Evolutionary conservation across 1,284 basidiomycete genomes (phyloP), one percentile per base, ranked within the genome.

Genomic region (Tilletia horrida): DNA sequence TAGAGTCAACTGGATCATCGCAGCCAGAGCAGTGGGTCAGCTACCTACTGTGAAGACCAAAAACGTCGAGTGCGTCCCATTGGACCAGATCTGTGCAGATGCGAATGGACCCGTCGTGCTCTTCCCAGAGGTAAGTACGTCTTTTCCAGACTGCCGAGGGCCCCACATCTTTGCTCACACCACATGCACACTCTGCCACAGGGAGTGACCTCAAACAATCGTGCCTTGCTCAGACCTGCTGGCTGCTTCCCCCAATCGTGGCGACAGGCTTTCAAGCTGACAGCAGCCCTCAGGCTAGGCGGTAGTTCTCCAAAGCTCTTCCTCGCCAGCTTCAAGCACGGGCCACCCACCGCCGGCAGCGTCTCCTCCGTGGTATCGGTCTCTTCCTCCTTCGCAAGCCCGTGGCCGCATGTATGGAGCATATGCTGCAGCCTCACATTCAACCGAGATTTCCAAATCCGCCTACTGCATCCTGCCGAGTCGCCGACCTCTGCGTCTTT

Each of bases 41-140:
- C 13, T 31, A 27, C 55, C 55, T 35, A 27, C 27, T 52, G 47
- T 63, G 7, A 64, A 66, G 0, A 57, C 69, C 40, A 55, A 65
- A 35, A 43, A 48, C n/a, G 62, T 71, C 1, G 16, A 44, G 1
- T 72, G 72, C 0, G 69, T 74, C 42, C 70, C 67, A 0, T 55
- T 80, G 2, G 66, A 71, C 0, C 27, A 57, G 2, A 66, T 66
- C 1, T 6, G 74, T 2, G 27, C 62, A 27, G 57, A 63, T 11
- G 59, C 72, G 0, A 1, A 29, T 0, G 50, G 69, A 0, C 66
- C 73, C 0, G 65, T 72, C 1, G 73, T 74, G 23, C 2, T 78
- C 0, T 80, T 80, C 59, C 79, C 79, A 0, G 79, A 81, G 61
- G 70, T 74, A 11, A 59, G 55, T 29, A 7, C n/a, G 44, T 48